Conservation (phyloP, 305 asterid species). For the Salvia sclarea region DNA sequence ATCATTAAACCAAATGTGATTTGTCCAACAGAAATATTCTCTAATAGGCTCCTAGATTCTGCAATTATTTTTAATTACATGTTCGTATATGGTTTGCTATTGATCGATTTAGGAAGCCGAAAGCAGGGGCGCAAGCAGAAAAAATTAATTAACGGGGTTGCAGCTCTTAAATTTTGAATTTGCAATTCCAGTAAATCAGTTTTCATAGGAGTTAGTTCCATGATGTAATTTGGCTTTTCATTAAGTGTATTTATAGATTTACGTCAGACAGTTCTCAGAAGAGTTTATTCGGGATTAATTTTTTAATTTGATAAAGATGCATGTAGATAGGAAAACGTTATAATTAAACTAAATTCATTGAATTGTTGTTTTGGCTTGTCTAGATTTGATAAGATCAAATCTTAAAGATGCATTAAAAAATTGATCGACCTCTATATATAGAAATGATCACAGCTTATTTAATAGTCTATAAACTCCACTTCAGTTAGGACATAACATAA, state of each 20-base stretch:
- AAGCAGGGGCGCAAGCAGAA: no score
- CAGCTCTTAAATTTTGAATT: no score
- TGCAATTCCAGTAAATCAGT: no score
- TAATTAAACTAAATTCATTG: neutral
- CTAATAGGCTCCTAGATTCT: neutral
- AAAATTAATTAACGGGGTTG: no score
- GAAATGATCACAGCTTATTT: neutral
- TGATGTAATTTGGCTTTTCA: no score
- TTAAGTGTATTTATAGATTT: no score
- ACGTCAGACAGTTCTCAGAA: no score
- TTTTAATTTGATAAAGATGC: neutral
- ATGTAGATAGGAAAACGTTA: no score
- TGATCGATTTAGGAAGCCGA: neutral
- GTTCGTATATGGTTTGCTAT: neutral
- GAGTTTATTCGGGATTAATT: neutral
- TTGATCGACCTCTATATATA: neutral
- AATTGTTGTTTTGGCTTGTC: neutral
- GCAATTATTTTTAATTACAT: neutral
- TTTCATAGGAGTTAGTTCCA: no score
- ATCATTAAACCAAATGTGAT: neutral
- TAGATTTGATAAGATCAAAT: neutral
- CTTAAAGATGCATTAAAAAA: neutral
- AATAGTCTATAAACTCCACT: neutral
- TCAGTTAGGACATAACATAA: conserved; percentile 7
- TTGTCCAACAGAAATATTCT: neutral